Conservation (phyloP, 2,329 filamentous ascomycete genomes). For the Aotearoamyces nothofagi region DNA sequence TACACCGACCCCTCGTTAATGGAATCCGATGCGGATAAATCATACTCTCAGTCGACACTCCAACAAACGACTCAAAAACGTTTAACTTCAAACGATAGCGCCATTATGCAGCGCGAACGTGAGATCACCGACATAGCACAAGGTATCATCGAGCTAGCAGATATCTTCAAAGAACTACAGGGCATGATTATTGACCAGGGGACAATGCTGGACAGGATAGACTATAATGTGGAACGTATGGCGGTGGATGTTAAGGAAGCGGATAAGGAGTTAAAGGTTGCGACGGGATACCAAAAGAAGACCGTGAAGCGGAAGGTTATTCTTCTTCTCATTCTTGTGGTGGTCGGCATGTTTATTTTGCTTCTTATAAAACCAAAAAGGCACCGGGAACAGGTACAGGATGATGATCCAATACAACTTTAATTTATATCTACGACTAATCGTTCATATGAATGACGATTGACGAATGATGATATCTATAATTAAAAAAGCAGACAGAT, state of each 20-base stretch:
- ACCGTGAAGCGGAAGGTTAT: slow-evolving; percentile 89
- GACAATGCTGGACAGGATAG: slow-evolving; percentile 83
- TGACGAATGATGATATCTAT: too few relatives aligned
- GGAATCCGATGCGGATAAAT: slow-evolving; percentile 88
- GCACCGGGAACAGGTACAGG: slow-evolving; percentile 8
- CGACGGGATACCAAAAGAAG: slow-evolving; percentile 77
- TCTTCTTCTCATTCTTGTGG: slow-evolving; percentile 68
- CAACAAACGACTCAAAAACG: slow-evolving; percentile 55
- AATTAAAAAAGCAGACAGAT: too few relatives aligned
- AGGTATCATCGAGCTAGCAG: slow-evolving; percentile 91
- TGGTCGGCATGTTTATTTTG: slow-evolving; percentile 77
- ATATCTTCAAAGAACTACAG: slow-evolving; percentile 93
- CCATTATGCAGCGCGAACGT: slow-evolving; percentile 80
- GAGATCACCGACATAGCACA: slow-evolving; percentile 98
- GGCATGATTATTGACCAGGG: slow-evolving; percentile 90
- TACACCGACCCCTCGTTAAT: slow-evolving; percentile 78
- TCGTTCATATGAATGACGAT: too few relatives aligned
- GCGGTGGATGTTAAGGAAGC: slow-evolving; percentile 83
- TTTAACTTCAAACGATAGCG: slow-evolving; percentile 62
- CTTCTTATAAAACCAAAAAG: slow-evolving; percentile 49
- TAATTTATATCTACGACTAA: too few relatives aligned
- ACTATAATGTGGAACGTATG: slow-evolving; percentile 97
- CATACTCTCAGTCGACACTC: slow-evolving; percentile 78
- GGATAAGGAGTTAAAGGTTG: slow-evolving; percentile 79
- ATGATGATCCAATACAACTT: slow-evolving; percentile 14